Conservation (phyloP, 371 early-diverging fungal genomes). For the Mortierella sp. region DNA sequence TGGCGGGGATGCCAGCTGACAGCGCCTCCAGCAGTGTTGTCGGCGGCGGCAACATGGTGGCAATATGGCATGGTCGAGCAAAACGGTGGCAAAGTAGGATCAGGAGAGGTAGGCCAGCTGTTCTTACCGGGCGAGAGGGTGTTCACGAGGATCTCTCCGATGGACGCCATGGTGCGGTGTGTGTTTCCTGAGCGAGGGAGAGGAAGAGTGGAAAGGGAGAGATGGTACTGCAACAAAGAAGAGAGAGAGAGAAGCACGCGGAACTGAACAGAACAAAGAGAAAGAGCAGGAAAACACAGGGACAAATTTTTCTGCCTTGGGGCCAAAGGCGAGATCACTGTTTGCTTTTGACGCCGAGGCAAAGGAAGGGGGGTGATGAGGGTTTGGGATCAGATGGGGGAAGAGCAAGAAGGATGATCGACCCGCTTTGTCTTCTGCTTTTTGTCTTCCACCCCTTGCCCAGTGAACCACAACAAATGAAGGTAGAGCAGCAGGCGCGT, state of each 20-base stretch:
- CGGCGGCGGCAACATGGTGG: background rate
- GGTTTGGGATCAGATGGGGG: background rate
- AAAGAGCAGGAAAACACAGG: conserved; percentile 11
- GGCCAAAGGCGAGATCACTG: background rate
- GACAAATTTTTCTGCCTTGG: conserved; percentile 9
- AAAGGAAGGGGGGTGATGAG: background rate
- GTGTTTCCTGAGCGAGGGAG: conserved; percentile 9
- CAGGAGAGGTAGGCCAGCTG: background rate
- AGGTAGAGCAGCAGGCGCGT: too few relatives aligned
- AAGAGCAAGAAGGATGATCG: background rate
- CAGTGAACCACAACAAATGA: background rate
- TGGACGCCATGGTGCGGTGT: conserved; percentile 64
- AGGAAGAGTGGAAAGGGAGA: conserved; percentile 3
- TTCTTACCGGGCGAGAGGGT: conserved; percentile 78
- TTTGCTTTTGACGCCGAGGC: background rate
- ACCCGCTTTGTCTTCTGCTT: background rate
- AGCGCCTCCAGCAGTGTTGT: background rate
- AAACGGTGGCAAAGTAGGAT: background rate
- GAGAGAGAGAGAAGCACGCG: conserved; percentile 24
- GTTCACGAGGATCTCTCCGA: conserved; percentile 77
- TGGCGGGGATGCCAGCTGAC: background rate
- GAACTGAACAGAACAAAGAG: conserved; percentile 26
- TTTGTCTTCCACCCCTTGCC: background rate
- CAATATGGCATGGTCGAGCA: background rate
- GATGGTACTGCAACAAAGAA: conserved; percentile 15